phyloP scores from a whole-genome alignment of 108 stramenopile species.

The Skeletonema marinoi region DNA sequence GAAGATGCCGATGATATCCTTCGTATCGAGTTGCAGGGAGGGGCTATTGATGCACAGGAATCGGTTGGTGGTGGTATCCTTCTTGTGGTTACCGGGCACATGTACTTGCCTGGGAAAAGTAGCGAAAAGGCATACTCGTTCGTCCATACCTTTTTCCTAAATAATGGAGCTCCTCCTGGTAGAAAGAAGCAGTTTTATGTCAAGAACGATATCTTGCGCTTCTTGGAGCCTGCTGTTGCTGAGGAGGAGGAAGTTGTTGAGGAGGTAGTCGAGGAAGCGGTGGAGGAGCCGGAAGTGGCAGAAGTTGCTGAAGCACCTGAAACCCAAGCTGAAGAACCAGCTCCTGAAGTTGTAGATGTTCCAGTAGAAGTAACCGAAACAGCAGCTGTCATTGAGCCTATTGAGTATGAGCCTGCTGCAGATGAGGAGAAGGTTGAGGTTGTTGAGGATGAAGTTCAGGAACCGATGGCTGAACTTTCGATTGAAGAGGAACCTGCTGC shows the following conservation, averaged over 20 bases:
- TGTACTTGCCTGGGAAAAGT: slow-evolving; percentile 22
- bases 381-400: slow-evolving; percentile 7
- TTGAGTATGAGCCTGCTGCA: slow-evolving; percentile 36
- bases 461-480: neutral
- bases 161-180: slow-evolving; percentile 34
- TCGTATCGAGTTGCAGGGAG: slow-evolving; percentile 62
- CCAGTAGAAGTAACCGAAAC: slow-evolving; percentile 21
- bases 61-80: slow-evolving; percentile 71
- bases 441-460: neutral
- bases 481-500: slow-evolving; percentile 24
- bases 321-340: slow-evolving; percentile 10
- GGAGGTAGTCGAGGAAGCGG: slow-evolving; percentile 1
- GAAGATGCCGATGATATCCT: slow-evolving; percentile 11
- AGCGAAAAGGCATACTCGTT: slow-evolving; percentile 46
- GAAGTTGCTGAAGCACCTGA: slow-evolving; percentile 8
- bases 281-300: neutral
- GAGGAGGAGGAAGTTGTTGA: slow-evolving; percentile 7
- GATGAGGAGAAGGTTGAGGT: slow-evolving; percentile 37
- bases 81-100: slow-evolving; percentile 79
- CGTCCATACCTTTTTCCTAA: slow-evolving; percentile 83
- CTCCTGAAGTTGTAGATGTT: slow-evolving; percentile 44
- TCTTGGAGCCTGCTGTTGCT: slow-evolving; percentile 45
- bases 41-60: slow-evolving; percentile 87
- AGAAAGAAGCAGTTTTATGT: slow-evolving; percentile 73
- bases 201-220: slow-evolving; percentile 80